These are phyloP conservation scores for Globisporangium solare DNA, from an alignment of 352 stramenopile species.

Conservation along the genomic window DNA sequence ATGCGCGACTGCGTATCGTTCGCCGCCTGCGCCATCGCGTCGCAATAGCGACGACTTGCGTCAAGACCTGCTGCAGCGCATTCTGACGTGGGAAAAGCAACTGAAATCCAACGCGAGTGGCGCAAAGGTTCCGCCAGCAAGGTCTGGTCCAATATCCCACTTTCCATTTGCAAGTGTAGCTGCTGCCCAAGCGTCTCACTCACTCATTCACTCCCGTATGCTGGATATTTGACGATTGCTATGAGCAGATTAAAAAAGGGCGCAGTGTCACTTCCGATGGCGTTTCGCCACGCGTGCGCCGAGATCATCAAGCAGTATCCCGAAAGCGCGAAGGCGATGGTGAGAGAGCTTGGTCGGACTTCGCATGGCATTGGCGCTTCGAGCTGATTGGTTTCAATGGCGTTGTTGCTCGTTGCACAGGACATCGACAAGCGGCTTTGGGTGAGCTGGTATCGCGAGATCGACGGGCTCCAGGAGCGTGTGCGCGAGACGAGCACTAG, in stretches of 20 bases:
- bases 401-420: slow-evolving; percentile 13
- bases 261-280: slow-evolving; percentile 3
- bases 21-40: neutral
- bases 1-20: neutral
- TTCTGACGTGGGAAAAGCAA: slow-evolving; percentile 3
- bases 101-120: slow-evolving; percentile 3
- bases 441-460: slow-evolving; percentile 61
- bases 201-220: too few relatives aligned
- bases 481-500: neutral
- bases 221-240: too few relatives aligned
- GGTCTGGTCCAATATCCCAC: too few relatives aligned
- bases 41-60: neutral
- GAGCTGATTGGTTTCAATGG: neutral
- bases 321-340: slow-evolving; percentile 27
- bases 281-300: slow-evolving; percentile 28
- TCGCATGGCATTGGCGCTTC: neutral
- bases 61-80: slow-evolving; percentile 3
- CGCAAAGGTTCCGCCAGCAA: neutral
- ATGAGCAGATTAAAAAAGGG: neutral
- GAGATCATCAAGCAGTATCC: slow-evolving; percentile 35
- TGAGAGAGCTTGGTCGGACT: slow-evolving; percentile 9
- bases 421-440: slow-evolving; percentile 53
- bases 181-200: too few relatives aligned
- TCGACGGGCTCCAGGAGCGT: slow-evolving; percentile 28
- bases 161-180: too few relatives aligned